Evolutionary conservation across 2,329 filamentous ascomycete species (phyloP), one percentile per base, ranked within the genome.

Genomic region (Iodosphaeria phyllophila): DNA sequence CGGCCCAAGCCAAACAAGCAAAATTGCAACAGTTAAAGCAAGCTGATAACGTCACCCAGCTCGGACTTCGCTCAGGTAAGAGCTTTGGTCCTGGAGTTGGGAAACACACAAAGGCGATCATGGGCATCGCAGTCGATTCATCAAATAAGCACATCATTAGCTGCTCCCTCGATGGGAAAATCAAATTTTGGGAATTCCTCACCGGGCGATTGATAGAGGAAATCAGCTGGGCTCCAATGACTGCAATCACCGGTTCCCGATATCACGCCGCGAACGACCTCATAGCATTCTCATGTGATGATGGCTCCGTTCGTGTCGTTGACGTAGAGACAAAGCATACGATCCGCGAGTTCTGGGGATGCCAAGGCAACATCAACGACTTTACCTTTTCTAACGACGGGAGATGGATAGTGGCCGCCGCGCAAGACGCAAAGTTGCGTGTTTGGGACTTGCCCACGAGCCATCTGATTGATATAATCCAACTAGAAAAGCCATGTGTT

Each of bases 181-280:
- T 95, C 39, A 95, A 93, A 55, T 95, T 98, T 45, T 98, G 91
- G 91, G 79, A 92, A 35, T 92, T 98, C 34, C 50, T 71, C n/a
- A 80, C 77, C 0, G 89, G 86, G 6, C 64, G 69, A 22, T 60
- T 95, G 3, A 44, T 78, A 8, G 66, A 86, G 32, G 73, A 93
- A 41, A 69, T 95, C 25, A 72, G 84, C 45, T 92, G 83, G 76
- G 68, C 74, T 22, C 68, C 68, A 4, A 79, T 78, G 63, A 72
- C 73, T 4, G 65, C 72, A 22, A 73, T 92, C 26, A 78, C 70
- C 1, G 71, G 66, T 10, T 72, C 86, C 37, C 72, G 74, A 29
- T 89, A 92, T 44, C 84, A 92, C 42, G 60, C 74, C 4, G 65
- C 71, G 3, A 92, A 74, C 39, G 84, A 92, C 38, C 59, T 98